phyloP scores from a whole-genome alignment of 768 basidiomycete species.

The Suillus occidentalis region DNA sequence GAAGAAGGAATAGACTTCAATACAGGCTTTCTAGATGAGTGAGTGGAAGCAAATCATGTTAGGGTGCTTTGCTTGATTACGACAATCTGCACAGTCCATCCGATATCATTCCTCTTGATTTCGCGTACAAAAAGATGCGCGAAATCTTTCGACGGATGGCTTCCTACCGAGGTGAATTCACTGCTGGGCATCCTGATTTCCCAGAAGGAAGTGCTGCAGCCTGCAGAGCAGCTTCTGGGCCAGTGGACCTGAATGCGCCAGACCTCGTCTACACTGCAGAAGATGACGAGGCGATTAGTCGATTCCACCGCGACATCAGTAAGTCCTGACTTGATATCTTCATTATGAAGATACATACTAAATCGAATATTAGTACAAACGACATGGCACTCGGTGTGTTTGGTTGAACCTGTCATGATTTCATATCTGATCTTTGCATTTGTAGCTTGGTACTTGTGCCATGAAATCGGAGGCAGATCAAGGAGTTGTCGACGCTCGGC shows the following conservation, averaged over 20 bases:
- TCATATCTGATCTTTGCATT: not conserved
- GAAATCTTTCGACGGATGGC: conserved; percentile 42
- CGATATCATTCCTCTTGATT: conserved; percentile 26
- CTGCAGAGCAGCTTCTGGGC: conserved; percentile 16
- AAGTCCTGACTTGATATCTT: not conserved
- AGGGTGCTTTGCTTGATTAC: not conserved
- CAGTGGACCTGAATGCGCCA: conserved; percentile 26
- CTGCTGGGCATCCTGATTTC: conserved; percentile 23
- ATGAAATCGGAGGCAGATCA: conserved; percentile 60
- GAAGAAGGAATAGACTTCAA: conserved; percentile 44
- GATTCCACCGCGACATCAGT: conserved; percentile 26
- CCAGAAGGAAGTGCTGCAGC: conserved; percentile 28
- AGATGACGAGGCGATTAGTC: conserved; percentile 36
- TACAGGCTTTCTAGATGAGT: conserved; percentile 48
- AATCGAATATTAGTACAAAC: conserved; percentile 23
- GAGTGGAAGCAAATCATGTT: conserved; percentile 9
- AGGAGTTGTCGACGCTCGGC: conserved; percentile 61
- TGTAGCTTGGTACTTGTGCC: conserved; percentile 61
- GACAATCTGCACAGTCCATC: conserved; percentile 15
- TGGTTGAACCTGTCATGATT: not conserved
- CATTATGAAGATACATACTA: not conserved
- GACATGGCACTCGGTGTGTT: conserved; percentile 34
- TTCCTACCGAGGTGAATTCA: conserved; percentile 38
- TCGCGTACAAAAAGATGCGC: conserved; percentile 28
- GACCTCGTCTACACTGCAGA: conserved; percentile 33